Evolutionary conservation across 2,329 filamentous ascomycete genomes (phyloP), one percentile per base, ranked within the genome.

Genomic region (Cryoendolithus antarcticus): DNA sequence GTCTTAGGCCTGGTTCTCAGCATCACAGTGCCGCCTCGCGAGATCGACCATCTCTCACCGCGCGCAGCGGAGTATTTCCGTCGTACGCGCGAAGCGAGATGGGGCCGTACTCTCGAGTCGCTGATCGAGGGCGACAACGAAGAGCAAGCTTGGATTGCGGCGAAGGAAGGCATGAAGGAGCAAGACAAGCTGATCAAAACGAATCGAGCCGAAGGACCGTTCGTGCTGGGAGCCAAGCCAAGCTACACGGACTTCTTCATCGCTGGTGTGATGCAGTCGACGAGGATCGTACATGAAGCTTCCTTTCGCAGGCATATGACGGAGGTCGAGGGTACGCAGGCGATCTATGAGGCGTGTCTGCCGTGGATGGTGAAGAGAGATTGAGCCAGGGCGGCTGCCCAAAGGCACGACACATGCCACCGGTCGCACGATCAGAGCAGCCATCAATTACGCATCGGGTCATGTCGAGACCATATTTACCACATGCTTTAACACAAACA

Each of bases 171-270:
- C 4, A 47, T 62, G 37, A 43, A 44, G 5, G 53, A 39, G 4
- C 43, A 62, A 3, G 50, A 54, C 2, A 56, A 57, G 43, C 32
- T 64, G 41, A 52, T 65, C 43, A 53, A 34, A 39, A 61, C 52
- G 13, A 40, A 63, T 37, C 50, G 49, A 32, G 55, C 45, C 1
- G 54, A 60, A 0, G 62, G 62, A 2, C 61, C 60, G 13, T 65
- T 65, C 50, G 49, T 65, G 39, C 45, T 64, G 35, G 62, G 62
- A 7, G 47, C 46, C 1, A n/a, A 31, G 33, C 60, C 61, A 19
- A 63, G 53, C 39, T 51, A 49, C 27, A 57, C 57, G 10, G 63
- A 64, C 40, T 66, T 65, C 44, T 62, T 62, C 30, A 54, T 65
- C 44, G 57, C 59, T 7, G 62, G 61, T 4, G 44, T 48, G 2